Conservation (phyloP, 2,329 filamentous ascomycete genomes). For the Lanzia echinophila region DNA sequence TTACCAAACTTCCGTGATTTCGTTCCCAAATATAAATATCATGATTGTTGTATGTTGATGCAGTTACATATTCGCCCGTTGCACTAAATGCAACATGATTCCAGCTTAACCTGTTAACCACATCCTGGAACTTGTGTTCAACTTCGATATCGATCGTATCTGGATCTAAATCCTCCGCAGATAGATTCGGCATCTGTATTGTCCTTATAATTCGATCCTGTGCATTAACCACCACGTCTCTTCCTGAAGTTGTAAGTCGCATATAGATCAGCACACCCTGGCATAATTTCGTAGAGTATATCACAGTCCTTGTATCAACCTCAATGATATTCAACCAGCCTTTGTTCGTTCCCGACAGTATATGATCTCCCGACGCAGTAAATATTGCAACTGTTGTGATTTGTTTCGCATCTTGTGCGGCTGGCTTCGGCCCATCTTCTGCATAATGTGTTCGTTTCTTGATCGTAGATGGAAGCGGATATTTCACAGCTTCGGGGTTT, state of each 20-base stretch:
- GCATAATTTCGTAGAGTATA: conserved; percentile 85
- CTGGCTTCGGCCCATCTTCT: conserved; percentile 70
- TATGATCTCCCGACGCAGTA: conserved; percentile 76
- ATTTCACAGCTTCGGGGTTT: conserved; percentile 62
- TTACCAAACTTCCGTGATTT: conserved; percentile 84
- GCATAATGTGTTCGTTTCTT: conserved; percentile 69
- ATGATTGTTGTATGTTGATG: conserved; percentile 96
- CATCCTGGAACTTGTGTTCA: conserved; percentile 97
- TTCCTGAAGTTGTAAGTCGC: conserved; percentile 75
- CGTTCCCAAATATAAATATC: conserved; percentile 99
- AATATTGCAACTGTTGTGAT: conserved; percentile 91
- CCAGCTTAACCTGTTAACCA: conserved; percentile 92
- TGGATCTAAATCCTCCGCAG: conserved; percentile 62
- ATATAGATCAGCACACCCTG: conserved; percentile 83
- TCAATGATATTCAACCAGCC: conserved; percentile 96
- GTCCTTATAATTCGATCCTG: conserved; percentile 94
- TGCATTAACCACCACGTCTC: conserved; percentile 84
- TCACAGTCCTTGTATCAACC: conserved; percentile 68
- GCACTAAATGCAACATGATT: conserved; percentile 95
- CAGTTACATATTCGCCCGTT: conserved; percentile 90
- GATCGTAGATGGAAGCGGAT: conserved; percentile 65
- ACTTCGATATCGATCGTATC: conserved; percentile 84
- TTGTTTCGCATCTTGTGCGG: conserved; percentile 87
- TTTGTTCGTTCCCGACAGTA: conserved; percentile 89
- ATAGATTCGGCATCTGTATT: conserved; percentile 76